Evolutionary conservation across 352 stramenopile genomes (phyloP).

Genomic region (Phytophthora kernoviae): DNA sequence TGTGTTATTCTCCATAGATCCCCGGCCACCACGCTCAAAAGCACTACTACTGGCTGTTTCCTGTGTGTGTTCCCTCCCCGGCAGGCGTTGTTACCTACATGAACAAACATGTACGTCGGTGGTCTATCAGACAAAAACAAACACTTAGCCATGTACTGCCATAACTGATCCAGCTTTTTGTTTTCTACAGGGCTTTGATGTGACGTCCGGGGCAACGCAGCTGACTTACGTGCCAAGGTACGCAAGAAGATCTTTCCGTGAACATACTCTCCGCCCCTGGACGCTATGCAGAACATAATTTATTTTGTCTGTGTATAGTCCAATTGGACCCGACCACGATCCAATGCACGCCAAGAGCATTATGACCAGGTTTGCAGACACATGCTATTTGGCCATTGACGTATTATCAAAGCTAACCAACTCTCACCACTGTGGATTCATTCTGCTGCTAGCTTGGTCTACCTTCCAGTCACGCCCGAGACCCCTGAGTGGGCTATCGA

Average conservation of each 20-base stretch:
- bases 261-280: neutral
- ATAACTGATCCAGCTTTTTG: neutral
- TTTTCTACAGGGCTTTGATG: conserved; percentile 67
- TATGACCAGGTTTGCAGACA: conserved; percentile 65
- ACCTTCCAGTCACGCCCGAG: conserved; percentile 78
- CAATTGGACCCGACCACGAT: conserved; percentile 53
- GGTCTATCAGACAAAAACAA: too few species aligned
- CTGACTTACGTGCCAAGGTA: conserved; percentile 74
- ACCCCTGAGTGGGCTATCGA: conserved; percentile 77
- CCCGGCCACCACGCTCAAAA: conserved; percentile 57
- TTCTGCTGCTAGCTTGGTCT: conserved; percentile 62
- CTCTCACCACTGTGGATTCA: neutral
- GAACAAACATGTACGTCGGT: conserved; percentile 62
- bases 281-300: conserved; percentile 1
- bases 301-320: conserved; percentile 23
- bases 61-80: conserved; percentile 67
- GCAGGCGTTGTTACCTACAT: conserved; percentile 63
- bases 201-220: conserved; percentile 78
- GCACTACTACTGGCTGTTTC: conserved; percentile 88
- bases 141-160: neutral
- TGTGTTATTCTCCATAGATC: conserved; percentile 38
- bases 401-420: neutral
- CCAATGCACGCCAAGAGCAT: conserved; percentile 69
- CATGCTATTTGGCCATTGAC: neutral
- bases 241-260: neutral